Evolutionary conservation across 2,329 filamentous ascomycete genomes (phyloP).

Genomic region (Calonectria hongkongensis): DNA sequence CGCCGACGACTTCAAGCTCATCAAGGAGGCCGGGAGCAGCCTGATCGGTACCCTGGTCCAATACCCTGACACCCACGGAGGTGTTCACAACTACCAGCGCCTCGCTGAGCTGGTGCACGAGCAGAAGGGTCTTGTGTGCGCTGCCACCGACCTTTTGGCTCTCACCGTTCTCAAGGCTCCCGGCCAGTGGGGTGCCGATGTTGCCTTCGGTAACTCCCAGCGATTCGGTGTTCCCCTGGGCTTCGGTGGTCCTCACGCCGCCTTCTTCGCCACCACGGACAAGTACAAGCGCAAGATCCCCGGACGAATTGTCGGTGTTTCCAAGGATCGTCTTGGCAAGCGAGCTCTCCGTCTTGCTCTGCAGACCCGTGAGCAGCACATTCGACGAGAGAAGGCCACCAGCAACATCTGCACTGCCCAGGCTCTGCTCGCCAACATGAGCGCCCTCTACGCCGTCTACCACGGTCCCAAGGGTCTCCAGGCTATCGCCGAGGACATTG

Average conservation of each 20-base stretch:
- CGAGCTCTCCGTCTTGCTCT: slow-evolving; percentile 77
- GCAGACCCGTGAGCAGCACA: slow-evolving; percentile 97
- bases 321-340: slow-evolving; percentile 90
- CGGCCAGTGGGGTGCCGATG: slow-evolving; percentile 95
- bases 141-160: slow-evolving; percentile 91
- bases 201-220: slow-evolving; percentile 94
- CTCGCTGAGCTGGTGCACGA: slow-evolving; percentile 86
- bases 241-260: slow-evolving; percentile 93
- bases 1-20: slow-evolving; percentile 75
- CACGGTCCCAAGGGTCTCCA: slow-evolving; percentile 91
- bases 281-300: slow-evolving; percentile 97
- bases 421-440: slow-evolving; percentile 96
- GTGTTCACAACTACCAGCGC: slow-evolving; percentile 83
- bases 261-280: slow-evolving; percentile 88
- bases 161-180: slow-evolving; percentile 91
- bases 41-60: slow-evolving; percentile 93
- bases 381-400: slow-evolving; percentile 95
- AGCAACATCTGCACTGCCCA: slow-evolving; percentile 98
- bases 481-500: slow-evolving; percentile 86
- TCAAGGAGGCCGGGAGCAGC: slow-evolving; percentile 86
- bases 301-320: slow-evolving; percentile 90
- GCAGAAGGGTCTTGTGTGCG: slow-evolving; percentile 86
- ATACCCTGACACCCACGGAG: slow-evolving; percentile 92
- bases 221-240: slow-evolving; percentile 94
- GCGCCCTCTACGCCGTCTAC: slow-evolving; percentile 93